Evolutionary conservation across 495 filamentous ascomycete genomes (phyloP).

Genomic region (Terfezia claveryi): DNA sequence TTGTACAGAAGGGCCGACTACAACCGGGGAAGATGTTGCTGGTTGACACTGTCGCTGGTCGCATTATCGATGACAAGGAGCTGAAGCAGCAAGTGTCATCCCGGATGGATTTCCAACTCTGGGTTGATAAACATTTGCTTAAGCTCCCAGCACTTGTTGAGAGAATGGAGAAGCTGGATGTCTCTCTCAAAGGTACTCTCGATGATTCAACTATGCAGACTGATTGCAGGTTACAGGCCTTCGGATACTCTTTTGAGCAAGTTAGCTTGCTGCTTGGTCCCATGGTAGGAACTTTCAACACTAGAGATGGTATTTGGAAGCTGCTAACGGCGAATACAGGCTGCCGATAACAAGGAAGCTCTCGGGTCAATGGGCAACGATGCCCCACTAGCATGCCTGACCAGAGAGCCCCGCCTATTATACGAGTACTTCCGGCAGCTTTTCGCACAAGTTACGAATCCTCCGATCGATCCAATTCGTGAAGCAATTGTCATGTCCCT

Average conservation of each 20-base stretch:
- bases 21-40: constrained; percentile 95
- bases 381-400: constrained; percentile 79
- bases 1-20: constrained; percentile 85
- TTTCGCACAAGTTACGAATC: constrained; percentile 97
- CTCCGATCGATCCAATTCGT: constrained; percentile 93
- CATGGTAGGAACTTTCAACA: constrained; percentile 31
- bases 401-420: constrained; percentile 68
- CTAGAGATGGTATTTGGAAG: neutral
- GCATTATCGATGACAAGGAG: constrained; percentile 89
- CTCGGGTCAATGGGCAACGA: constrained; percentile 99
- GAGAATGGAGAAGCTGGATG: constrained; percentile 13
- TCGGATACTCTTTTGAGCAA: constrained; percentile 94
- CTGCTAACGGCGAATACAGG: constrained; percentile 18
- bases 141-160: constrained; percentile 20
- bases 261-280: constrained; percentile 82
- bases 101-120: constrained; percentile 66
- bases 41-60: constrained; percentile 83
- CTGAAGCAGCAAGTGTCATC: constrained; percentile 74
- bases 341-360: constrained; percentile 97
- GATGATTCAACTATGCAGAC: constrained; percentile 59
- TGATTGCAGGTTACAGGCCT: constrained; percentile 66
- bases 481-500: constrained; percentile 99
- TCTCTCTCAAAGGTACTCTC: constrained; percentile 42
- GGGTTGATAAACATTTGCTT: constrained; percentile 74
- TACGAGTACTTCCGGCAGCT: constrained; percentile 98